Evolutionary conservation across 1,284 basidiomycete species (phyloP).

Genomic region (Trichosporon coremiiforme): DNA sequence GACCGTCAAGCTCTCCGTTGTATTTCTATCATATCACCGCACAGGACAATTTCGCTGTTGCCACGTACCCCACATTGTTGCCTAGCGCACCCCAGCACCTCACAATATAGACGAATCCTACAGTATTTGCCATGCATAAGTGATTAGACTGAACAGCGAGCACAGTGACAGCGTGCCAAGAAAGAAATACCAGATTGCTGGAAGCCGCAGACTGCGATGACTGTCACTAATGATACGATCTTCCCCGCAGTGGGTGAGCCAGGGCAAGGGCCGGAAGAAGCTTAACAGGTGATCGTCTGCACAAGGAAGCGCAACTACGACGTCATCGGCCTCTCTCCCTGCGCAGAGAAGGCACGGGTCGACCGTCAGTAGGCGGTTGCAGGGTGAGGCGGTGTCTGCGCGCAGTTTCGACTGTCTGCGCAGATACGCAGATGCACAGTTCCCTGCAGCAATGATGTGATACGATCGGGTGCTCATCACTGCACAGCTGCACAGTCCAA

Average conservation of each 20-base stretch:
- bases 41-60: conserved; percentile 13
- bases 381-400: background rate
- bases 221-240: background rate
- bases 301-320: background rate
- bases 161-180: background rate
- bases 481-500: background rate
- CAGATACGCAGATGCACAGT: background rate
- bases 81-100: background rate
- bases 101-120: background rate
- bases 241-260: background rate
- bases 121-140: conserved; percentile 10
- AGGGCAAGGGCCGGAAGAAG: background rate
- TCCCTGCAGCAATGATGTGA: background rate
- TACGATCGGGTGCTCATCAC: background rate
- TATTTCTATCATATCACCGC: conserved; percentile 7
- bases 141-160: background rate
- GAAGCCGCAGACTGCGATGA: too few species aligned
- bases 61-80: conserved; percentile 5
- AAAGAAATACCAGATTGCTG: background rate
- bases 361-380: background rate
- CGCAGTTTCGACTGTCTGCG: background rate
- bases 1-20: background rate
- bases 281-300: background rate
- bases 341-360: background rate
- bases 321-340: background rate